A percentile compares a stretch with the other conserved stretches of the same genome.
phyloP scores from a whole-genome alignment of 805 yeast species.

The Kuraishia cidri region DNA sequence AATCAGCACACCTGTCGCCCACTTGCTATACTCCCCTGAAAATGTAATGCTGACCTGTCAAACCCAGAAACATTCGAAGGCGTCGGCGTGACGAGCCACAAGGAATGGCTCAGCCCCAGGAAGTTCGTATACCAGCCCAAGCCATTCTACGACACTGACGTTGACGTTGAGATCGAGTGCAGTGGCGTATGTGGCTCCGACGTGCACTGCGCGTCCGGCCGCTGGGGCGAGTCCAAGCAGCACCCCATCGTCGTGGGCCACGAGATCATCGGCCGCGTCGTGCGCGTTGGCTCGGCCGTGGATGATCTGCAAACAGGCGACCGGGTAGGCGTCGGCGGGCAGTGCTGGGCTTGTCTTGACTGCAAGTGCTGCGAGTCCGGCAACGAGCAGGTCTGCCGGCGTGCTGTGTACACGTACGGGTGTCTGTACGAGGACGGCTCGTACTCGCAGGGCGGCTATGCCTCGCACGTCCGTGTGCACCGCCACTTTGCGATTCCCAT shows the following conservation, averaged over 20 bases:
- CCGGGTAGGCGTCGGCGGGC: constrained; percentile 45
- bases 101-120: constrained; percentile 12
- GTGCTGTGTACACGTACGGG: constrained; percentile 42
- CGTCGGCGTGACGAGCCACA: constrained; percentile 14
- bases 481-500: constrained; percentile 36
- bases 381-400: constrained; percentile 39
- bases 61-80: constrained; percentile 13
- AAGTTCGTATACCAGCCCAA: constrained; percentile 13
- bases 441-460: constrained; percentile 37
- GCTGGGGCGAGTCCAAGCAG: constrained; percentile 23
- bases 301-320: constrained; percentile 31
- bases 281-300: constrained; percentile 27
- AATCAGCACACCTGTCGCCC: too few relatives aligned
- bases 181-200: constrained; percentile 46
- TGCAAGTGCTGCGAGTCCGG: constrained; percentile 28
- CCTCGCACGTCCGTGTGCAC: constrained; percentile 35
- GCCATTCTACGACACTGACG: constrained; percentile 21
- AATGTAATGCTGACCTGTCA: too few relatives aligned
- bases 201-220: constrained; percentile 31
- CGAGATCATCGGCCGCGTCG: constrained; percentile 34
- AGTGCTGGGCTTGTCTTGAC: constrained; percentile 23
- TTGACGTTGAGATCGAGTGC: constrained; percentile 32
- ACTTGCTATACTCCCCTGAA: too few relatives aligned
- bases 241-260: constrained; percentile 28
- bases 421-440: constrained; percentile 37